These are phyloP conservation scores for Ambrosiella beaveri DNA, from an alignment of 2,329 filamentous ascomycete genomes.

Conservation along the genomic window DNA sequence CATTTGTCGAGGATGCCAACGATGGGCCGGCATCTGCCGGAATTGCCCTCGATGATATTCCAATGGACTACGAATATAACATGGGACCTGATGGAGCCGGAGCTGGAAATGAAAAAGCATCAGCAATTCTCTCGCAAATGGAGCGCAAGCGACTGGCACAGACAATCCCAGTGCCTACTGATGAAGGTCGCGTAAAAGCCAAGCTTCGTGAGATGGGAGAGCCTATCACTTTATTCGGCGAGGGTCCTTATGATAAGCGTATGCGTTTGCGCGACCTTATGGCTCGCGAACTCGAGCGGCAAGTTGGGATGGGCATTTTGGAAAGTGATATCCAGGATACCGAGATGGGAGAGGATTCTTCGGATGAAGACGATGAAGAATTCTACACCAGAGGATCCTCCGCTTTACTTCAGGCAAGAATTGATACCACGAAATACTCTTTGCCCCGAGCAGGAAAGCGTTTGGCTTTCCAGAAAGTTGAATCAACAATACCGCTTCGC, in stretches of 20 bases:
- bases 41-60: conserved; percentile 33
- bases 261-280: conserved; percentile 73
- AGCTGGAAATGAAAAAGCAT: conserved; percentile 60
- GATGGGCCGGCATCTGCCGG: conserved; percentile 26
- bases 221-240: conserved; percentile 85
- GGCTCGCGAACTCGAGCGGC: conserved; percentile 46
- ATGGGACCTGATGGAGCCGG: conserved; percentile 38
- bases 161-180: conserved; percentile 80
- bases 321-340: conserved; percentile 19
- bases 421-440: conserved; percentile 66
- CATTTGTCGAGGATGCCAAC: conserved; percentile 77
- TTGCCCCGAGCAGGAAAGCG: conserved; percentile 65
- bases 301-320: conserved; percentile 28
- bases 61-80: conserved; percentile 67
- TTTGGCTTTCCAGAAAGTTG: conserved; percentile 58
- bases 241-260: conserved; percentile 69
- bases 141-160: conserved; percentile 79
- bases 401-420: conserved; percentile 57
- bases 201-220: conserved; percentile 76
- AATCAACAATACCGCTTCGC: conserved; percentile 67
- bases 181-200: conserved; percentile 70
- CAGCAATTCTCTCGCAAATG: conserved; percentile 73
- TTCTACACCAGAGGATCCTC: conserved; percentile 79
- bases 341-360: conserved; percentile 30
- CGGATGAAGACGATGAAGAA: conserved; percentile 65